phyloP scores from a whole-genome alignment of 2,329 filamentous ascomycete genomes.

The Penicillium sp. region DNA sequence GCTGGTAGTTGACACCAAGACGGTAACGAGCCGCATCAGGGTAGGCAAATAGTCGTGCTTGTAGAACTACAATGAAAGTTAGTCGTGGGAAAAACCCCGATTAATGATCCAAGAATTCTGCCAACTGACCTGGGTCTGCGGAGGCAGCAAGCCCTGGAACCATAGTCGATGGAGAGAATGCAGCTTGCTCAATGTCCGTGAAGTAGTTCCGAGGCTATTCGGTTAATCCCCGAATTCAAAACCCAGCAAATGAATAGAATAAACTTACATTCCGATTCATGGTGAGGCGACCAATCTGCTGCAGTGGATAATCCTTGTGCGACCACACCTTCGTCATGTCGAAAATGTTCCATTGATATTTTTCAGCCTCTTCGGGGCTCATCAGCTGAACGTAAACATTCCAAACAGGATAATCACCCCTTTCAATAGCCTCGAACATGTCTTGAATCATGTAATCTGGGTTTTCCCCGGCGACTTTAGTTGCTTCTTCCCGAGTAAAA shows the following conservation, averaged over 20 bases:
- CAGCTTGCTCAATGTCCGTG: conserved; percentile 68
- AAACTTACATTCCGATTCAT: conserved; percentile 69
- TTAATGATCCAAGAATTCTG: background rate
- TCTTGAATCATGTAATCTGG: conserved; percentile 42
- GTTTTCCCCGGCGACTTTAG: conserved; percentile 72
- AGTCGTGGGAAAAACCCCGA: background rate
- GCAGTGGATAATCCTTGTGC: conserved; percentile 71
- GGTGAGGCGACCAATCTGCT: conserved; percentile 68
- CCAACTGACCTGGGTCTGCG: conserved; percentile 57
- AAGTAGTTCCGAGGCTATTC: conserved; percentile 63
- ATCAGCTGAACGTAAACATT: background rate
- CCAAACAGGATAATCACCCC: conserved; percentile 48
- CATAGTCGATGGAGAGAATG: conserved; percentile 67
- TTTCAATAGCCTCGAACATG: background rate
- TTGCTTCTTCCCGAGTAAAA: conserved; percentile 33
- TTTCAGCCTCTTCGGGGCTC: no score
- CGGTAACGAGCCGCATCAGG: conserved; percentile 56
- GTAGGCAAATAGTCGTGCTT: conserved; percentile 65
- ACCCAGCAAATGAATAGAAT: no score
- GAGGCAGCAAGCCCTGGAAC: conserved; percentile 67
- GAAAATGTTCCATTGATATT: conserved; percentile 62
- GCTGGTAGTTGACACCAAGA: conserved; percentile 48
- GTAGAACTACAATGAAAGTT: conserved; percentile 51
- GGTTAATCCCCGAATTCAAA: no score
- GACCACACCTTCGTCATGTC: conserved; percentile 85